These are phyloP conservation scores for Bertia moriformis DNA, from an alignment of 2,329 filamentous ascomycete genomes.

Conservation along the genomic window DNA sequence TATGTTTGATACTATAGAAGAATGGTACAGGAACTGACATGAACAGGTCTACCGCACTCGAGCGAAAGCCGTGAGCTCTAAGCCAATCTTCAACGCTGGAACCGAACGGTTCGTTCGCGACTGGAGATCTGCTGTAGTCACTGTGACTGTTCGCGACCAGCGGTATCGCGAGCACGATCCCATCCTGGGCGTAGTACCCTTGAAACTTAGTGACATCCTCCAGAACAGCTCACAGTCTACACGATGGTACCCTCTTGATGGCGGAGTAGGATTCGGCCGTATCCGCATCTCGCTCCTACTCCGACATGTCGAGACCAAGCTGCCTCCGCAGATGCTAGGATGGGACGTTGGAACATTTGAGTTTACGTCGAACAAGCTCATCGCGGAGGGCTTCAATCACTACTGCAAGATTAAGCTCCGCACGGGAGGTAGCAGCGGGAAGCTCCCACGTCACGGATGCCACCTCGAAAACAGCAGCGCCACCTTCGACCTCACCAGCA, in stretches of 20 bases:
- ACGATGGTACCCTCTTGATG: slow-evolving; percentile 50
- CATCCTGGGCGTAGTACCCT: slow-evolving; percentile 54
- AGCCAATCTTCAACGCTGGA: slow-evolving; percentile 67
- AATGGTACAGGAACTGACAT: background rate
- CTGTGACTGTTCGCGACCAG: slow-evolving; percentile 52
- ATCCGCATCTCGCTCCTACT: slow-evolving; percentile 59
- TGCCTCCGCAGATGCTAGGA: slow-evolving; percentile 42
- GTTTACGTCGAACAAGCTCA: slow-evolving; percentile 41
- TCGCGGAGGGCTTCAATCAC: slow-evolving; percentile 35
- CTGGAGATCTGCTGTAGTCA: slow-evolving; percentile 52
- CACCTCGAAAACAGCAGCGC: slow-evolving; percentile 29
- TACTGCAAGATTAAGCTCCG: slow-evolving; percentile 47
- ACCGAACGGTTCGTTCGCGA: slow-evolving; percentile 60
- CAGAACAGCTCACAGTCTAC: slow-evolving; percentile 48
- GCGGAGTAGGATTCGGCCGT: slow-evolving; percentile 60
- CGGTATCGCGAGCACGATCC: slow-evolving; percentile 57
- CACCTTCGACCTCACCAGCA: slow-evolving; percentile 4
- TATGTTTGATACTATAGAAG: slow-evolving; percentile 14
- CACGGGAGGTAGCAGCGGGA: slow-evolving; percentile 50
- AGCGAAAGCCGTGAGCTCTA: slow-evolving; percentile 65
- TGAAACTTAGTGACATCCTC: slow-evolving; percentile 49
- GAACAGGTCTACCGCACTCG: slow-evolving; percentile 47
- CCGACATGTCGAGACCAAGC: slow-evolving; percentile 50
- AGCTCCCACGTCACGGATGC: slow-evolving; percentile 38
- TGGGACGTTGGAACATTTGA: slow-evolving; percentile 63